These are phyloP conservation scores for Ambrosiella beaveri DNA, from an alignment of 2,329 filamentous ascomycete genomes.

Conservation along the genomic window DNA sequence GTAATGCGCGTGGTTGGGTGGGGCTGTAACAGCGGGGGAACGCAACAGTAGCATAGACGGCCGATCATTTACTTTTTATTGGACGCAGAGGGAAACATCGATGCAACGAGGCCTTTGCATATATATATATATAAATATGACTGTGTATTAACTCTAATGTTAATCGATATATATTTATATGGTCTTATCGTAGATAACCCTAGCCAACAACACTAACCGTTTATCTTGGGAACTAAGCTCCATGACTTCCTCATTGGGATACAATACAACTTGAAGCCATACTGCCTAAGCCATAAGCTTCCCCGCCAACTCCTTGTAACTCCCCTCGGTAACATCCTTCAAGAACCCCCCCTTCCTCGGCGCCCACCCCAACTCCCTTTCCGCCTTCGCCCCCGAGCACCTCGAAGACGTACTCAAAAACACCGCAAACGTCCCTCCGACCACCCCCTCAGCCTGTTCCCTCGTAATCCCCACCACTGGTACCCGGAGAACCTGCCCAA, in stretches of 20 bases:
- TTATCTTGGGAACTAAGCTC: too few species aligned
- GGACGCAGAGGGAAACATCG: too few species aligned
- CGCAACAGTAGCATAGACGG: too few species aligned
- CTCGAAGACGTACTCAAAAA: constrained; percentile 22
- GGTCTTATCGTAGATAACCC: too few species aligned
- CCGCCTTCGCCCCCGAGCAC: constrained; percentile 22
- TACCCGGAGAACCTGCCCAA: constrained; percentile 15
- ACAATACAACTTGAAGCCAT: background rate
- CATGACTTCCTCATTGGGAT: background rate
- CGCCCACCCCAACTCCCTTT: constrained; percentile 23
- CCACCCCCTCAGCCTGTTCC: constrained; percentile 17
- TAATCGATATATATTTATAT: too few species aligned
- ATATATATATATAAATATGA: too few species aligned
- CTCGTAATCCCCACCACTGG: constrained; percentile 15
- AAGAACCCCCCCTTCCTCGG: constrained; percentile 20
- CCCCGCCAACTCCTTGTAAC: constrained; percentile 15
- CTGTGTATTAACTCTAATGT: too few species aligned
- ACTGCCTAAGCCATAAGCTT: constrained; percentile 4
- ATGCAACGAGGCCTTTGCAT: too few species aligned
- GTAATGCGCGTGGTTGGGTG: too few species aligned
- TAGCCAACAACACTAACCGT: too few species aligned
- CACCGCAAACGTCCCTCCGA: constrained; percentile 19
- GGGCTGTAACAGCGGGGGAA: too few species aligned
- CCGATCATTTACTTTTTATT: too few species aligned
- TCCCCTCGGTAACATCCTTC: constrained; percentile 19